phyloP scores from a whole-genome alignment of 225 moss, liverwort and hornwort species.

The Marchantia polymorpha region DNA sequence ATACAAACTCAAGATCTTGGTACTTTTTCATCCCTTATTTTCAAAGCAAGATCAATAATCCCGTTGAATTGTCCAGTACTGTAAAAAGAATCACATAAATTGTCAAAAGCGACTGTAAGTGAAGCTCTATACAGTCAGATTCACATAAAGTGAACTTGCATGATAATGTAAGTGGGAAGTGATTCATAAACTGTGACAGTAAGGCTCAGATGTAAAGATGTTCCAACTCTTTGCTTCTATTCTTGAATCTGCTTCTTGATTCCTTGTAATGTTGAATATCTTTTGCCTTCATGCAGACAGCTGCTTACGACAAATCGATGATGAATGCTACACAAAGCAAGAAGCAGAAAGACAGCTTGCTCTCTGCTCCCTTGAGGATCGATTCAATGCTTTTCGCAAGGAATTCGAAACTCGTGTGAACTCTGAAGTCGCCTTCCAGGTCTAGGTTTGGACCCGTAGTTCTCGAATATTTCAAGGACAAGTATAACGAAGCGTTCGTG shows the following conservation, averaged over 20 bases:
- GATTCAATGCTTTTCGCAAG: constrained; percentile 53
- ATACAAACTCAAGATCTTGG: constrained; percentile 61
- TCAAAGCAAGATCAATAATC: not conserved
- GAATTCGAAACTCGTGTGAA: constrained; percentile 78
- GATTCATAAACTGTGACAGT: not conserved
- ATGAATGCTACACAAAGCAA: constrained; percentile 44
- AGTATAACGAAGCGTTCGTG: not conserved
- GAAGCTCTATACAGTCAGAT: too few relatives aligned
- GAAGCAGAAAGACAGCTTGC: constrained; percentile 49
- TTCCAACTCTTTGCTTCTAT: not conserved
- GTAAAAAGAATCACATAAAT: too few relatives aligned
- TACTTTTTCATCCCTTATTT: constrained; percentile 13
- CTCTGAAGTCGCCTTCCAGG: constrained; percentile 79
- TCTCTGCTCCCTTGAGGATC: constrained; percentile 59
- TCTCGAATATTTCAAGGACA: not conserved
- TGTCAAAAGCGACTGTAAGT: too few relatives aligned
- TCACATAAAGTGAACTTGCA: too few relatives aligned
- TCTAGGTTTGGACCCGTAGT: constrained; percentile 26
- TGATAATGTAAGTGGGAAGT: not conserved
- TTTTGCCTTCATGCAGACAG: constrained; percentile 42
- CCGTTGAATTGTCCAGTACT: not conserved
- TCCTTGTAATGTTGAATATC: too few relatives aligned
- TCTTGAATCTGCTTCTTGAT: constrained; percentile 34
- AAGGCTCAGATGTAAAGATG: not conserved
- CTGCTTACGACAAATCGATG: constrained; percentile 54